phyloP scores from a whole-genome alignment of 495 filamentous ascomycete species.

The Sporormia fimetaria region DNA sequence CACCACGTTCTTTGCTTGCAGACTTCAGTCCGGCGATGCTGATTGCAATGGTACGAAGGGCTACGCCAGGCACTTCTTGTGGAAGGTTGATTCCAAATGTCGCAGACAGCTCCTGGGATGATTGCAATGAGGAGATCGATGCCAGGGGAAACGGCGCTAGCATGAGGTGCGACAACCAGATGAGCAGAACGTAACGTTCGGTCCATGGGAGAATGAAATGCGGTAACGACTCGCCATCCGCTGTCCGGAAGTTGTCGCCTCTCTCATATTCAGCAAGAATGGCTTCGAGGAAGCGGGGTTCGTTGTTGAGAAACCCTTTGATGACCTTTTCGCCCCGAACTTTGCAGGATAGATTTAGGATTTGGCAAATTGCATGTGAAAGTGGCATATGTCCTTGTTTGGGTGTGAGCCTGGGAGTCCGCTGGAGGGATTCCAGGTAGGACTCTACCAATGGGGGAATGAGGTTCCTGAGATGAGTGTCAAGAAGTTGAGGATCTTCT shows the following conservation, averaged over 20 bases:
- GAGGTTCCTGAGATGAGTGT: slow-evolving; percentile 66
- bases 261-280: slow-evolving; percentile 55
- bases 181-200: slow-evolving; percentile 73
- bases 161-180: slow-evolving; percentile 88
- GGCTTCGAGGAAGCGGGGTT: slow-evolving; percentile 69
- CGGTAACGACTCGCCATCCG: slow-evolving; percentile 3
- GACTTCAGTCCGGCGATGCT: slow-evolving; percentile 57
- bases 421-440: slow-evolving; percentile 54
- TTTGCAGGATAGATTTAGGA: slow-evolving; percentile 90
- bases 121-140: slow-evolving; percentile 56
- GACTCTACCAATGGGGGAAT: slow-evolving; percentile 60
- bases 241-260: slow-evolving; percentile 6
- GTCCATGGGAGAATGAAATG: slow-evolving; percentile 49
- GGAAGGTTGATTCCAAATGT: slow-evolving; percentile 38
- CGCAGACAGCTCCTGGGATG: slow-evolving; percentile 1
- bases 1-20: slow-evolving; percentile 77
- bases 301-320: slow-evolving; percentile 76
- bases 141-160: slow-evolving; percentile 87
- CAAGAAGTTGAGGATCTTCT: slow-evolving; percentile 92
- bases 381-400: slow-evolving; percentile 34
- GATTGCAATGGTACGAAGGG: slow-evolving; percentile 57
- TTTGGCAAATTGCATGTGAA: slow-evolving; percentile 56
- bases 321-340: slow-evolving; percentile 88
- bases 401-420: slow-evolving; percentile 13
- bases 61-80: slow-evolving; percentile 51